Evolutionary conservation across 768 basidiomycete genomes (phyloP).

Genomic region (Phaeotremella fagi): DNA sequence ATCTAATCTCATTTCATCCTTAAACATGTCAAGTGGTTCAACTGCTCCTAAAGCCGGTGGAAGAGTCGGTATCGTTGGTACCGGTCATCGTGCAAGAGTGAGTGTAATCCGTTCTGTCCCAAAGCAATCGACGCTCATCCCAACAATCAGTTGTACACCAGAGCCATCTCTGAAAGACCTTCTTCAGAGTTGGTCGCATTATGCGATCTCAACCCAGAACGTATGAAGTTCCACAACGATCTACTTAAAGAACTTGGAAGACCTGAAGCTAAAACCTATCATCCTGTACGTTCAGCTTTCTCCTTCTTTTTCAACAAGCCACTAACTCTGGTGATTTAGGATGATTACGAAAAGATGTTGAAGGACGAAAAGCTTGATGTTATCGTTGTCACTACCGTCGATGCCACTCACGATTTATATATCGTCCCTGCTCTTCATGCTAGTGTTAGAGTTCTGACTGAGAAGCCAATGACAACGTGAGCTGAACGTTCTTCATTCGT

Average conservation of each 20-base stretch:
- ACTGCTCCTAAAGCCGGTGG: conserved; percentile 8
- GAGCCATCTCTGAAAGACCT: conserved; percentile 53
- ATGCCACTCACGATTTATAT: conserved; percentile 54
- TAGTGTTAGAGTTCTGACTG: conserved; percentile 52
- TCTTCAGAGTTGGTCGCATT: conserved; percentile 52
- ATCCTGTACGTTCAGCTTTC: conserved; percentile 16
- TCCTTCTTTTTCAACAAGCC: too few relatives aligned
- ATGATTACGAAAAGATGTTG: conserved; percentile 54
- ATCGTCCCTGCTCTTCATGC: conserved; percentile 50
- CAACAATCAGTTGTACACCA: conserved; percentile 53
- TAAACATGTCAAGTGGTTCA: too few relatives aligned
- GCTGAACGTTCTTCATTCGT: conserved; percentile 4
- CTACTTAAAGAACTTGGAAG: conserved; percentile 51
- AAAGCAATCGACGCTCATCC: neutral
- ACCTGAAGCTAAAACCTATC: conserved; percentile 29
- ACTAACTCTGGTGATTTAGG: conserved; percentile 34
- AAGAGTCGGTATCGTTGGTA: conserved; percentile 34
- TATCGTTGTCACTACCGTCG: conserved; percentile 56
- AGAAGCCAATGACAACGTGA: conserved; percentile 57
- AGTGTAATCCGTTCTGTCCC: neutral
- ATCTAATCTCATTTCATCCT: too few relatives aligned
- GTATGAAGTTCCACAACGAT: conserved; percentile 54
- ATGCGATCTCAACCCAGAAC: conserved; percentile 54
- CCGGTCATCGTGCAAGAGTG: conserved; percentile 36
- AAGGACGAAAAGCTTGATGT: conserved; percentile 52